phyloP scores from a whole-genome alignment of 1,284 basidiomycete species.

The Austroboletus rostrupii region DNA sequence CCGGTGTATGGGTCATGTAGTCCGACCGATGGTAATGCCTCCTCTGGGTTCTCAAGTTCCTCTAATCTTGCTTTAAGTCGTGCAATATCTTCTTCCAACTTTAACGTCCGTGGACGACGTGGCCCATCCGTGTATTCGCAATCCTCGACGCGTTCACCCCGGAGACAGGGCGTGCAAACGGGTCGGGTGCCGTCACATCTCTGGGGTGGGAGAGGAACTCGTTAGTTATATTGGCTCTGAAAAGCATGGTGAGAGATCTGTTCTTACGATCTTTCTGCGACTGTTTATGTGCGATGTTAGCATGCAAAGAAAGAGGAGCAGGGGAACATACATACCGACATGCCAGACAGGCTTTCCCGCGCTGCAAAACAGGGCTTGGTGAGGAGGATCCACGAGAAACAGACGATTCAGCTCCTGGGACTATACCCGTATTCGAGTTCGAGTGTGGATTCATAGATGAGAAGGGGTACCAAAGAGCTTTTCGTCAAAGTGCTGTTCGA shows the following conservation, averaged over 20 bases:
- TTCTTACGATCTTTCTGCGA: constrained; percentile 38
- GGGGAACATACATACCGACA: constrained; percentile 19
- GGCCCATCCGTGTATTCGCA: constrained; percentile 40
- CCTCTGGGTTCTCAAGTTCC: constrained; percentile 35
- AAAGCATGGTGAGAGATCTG: not conserved
- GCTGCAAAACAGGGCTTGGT: constrained; percentile 18
- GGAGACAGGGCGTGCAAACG: constrained; percentile 34
- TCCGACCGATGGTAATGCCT: constrained; percentile 21
- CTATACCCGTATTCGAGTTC: not conserved
- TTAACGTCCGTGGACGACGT: constrained; percentile 33
- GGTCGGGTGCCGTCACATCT: constrained; percentile 41
- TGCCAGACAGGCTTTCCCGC: constrained; percentile 30
- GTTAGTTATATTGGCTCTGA: not conserved
- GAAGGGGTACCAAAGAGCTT: not conserved
- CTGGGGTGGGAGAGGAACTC: constrained; percentile 17
- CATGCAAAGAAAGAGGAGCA: too few relatives aligned
- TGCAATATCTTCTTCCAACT: constrained; percentile 36
- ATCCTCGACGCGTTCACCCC: constrained; percentile 34
- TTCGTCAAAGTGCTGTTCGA: not conserved
- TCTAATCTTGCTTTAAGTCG: constrained; percentile 34
- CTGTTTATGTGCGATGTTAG: constrained; percentile 16
- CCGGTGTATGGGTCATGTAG: constrained; percentile 32
- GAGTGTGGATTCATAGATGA: not conserved
- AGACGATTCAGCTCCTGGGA: not conserved
- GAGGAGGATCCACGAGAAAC: not conserved